phyloP scores from a whole-genome alignment of 208 protist genomes.

The Strigomonas galati region DNA sequence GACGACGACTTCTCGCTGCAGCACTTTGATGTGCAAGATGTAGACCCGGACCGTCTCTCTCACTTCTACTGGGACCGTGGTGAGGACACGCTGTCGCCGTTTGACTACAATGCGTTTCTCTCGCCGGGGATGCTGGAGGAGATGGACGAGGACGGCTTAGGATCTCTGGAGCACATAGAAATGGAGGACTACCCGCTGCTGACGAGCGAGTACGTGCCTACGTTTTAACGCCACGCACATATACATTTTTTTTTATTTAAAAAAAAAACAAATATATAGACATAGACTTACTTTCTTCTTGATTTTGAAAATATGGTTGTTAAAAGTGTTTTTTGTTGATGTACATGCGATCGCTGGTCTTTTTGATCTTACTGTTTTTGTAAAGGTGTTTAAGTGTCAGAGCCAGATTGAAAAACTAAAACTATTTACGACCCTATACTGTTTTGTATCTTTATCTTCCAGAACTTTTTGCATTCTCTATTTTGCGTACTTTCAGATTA shows the following conservation, averaged over 20 bases:
- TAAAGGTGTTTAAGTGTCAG: no score
- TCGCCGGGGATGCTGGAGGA: constrained; percentile 30
- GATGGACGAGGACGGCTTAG: constrained; percentile 14
- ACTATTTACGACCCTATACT: background rate
- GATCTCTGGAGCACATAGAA: background rate
- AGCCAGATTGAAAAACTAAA: background rate
- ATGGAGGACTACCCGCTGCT: background rate
- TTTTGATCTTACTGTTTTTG: no score
- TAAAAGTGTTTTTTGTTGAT: no score
- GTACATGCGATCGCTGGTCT: no score
- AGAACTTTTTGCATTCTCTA: background rate
- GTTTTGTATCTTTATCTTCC: background rate
- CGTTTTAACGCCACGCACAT: no score
- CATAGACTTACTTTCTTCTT: background rate
- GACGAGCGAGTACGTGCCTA: constrained; percentile 12
- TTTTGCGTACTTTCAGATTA: constrained; percentile 2
- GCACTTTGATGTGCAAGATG: constrained; percentile 77
- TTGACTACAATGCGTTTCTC: constrained; percentile 26
- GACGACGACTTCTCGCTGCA: background rate
- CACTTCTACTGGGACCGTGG: constrained; percentile 77
- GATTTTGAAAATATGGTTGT: background rate
- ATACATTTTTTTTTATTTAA: constrained; percentile 9
- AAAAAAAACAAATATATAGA: background rate
- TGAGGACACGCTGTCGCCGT: constrained; percentile 47
- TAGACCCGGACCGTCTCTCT: constrained; percentile 64